These are phyloP conservation scores for Prunus salicina DNA, from an alignment of 306 rosid species.

Conservation along the genomic window DNA sequence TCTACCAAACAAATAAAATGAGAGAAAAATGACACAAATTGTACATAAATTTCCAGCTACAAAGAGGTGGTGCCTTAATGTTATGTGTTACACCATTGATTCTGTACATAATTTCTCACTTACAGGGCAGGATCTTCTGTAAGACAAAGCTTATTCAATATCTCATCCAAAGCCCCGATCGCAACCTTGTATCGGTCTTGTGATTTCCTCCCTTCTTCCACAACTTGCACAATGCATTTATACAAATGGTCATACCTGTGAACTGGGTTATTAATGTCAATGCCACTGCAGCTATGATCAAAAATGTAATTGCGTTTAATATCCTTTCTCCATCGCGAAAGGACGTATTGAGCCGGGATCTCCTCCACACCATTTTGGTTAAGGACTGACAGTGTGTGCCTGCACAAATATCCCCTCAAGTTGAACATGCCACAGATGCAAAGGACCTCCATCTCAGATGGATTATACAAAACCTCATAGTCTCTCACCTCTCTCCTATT, in stretches of 20 bases:
- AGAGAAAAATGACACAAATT: background rate
- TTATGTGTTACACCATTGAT: slow-evolving; percentile 1
- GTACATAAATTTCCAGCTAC: slow-evolving; percentile 8
- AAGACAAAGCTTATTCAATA: slow-evolving; percentile 53
- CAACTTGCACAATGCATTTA: slow-evolving; percentile 59
- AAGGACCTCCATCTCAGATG: slow-evolving; percentile 55
- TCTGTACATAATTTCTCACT: background rate
- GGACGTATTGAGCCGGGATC: slow-evolving; percentile 57
- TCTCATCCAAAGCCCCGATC: slow-evolving; percentile 41
- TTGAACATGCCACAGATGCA: slow-evolving; percentile 69
- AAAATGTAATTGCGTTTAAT: slow-evolving; percentile 42
- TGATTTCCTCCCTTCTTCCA: slow-evolving; percentile 69
- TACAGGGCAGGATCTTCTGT: slow-evolving; percentile 24
- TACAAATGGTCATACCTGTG: slow-evolving; percentile 60
- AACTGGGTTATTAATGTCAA: slow-evolving; percentile 53
- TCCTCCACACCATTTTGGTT: slow-evolving; percentile 58
- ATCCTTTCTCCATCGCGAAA: slow-evolving; percentile 74
- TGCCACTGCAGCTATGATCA: slow-evolving; percentile 36
- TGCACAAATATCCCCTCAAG: slow-evolving; percentile 64
- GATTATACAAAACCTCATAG: slow-evolving; percentile 60
- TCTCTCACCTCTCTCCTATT: slow-evolving; percentile 45
- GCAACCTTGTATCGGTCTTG: slow-evolving; percentile 41
- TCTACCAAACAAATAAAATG: background rate
- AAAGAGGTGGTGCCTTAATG: background rate
- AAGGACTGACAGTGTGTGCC: slow-evolving; percentile 63